A percentile compares a stretch with the other conserved stretches of the same genome.
Evolutionary conservation across 192 early-diverging fungal species (phyloP).

Genomic region (Coemansia sp.): DNA sequence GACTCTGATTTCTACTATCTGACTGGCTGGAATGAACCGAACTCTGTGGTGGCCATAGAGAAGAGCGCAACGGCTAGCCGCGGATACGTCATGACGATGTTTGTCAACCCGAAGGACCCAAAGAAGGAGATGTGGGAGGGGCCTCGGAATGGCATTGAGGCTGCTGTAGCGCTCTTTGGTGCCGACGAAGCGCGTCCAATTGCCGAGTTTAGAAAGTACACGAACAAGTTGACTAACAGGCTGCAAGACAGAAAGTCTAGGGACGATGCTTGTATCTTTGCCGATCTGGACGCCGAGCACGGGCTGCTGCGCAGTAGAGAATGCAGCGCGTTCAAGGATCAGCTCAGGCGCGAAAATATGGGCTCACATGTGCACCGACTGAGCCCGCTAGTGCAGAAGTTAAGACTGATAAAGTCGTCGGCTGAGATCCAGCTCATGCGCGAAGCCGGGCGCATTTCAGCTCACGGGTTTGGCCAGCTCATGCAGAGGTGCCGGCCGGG

Average conservation of each 20-base stretch:
- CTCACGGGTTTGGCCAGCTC: constrained; percentile 73
- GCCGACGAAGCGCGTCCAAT: constrained; percentile 65
- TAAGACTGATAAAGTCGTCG: constrained; percentile 75
- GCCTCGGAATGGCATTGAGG: constrained; percentile 77
- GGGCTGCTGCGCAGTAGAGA: constrained; percentile 26
- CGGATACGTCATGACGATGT: constrained; percentile 83
- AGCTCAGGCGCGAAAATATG: constrained; percentile 20
- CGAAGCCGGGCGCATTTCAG: constrained; percentile 71
- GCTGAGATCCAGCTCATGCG: constrained; percentile 80
- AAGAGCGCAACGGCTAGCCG: constrained; percentile 35
- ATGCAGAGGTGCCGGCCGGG: constrained; percentile 75
- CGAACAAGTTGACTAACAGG: constrained; percentile 12
- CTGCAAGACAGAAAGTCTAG: constrained; percentile 4
- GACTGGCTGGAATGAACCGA: constrained; percentile 90
- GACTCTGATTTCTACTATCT: constrained; percentile 90
- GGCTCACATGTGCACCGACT: constrained; percentile 48
- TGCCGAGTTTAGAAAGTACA: constrained; percentile 24
- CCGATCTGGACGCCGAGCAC: constrained; percentile 30
- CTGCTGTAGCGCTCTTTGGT: constrained; percentile 73
- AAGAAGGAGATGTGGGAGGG: constrained; percentile 91
- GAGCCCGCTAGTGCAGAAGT: constrained; percentile 66
- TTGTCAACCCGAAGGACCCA: constrained; percentile 75
- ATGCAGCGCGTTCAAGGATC: constrained; percentile 12
- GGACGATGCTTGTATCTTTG: constrained; percentile 18
- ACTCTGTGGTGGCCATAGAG: constrained; percentile 71